Evolutionary conservation across 208 protist genomes (phyloP).

Genomic region (Porcisia deanei): DNA sequence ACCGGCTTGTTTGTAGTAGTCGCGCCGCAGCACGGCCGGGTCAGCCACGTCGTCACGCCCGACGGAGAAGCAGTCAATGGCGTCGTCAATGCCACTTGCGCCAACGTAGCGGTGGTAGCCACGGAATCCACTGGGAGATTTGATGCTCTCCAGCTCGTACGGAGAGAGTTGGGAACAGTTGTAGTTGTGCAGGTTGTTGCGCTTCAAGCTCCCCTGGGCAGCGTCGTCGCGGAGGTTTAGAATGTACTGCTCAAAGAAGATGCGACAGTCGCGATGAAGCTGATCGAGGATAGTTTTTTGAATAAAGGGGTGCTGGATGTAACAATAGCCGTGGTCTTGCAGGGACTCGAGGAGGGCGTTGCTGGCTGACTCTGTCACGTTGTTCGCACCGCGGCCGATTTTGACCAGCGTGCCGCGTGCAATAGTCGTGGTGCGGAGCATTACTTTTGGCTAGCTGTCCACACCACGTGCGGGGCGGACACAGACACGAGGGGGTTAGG

Average conservation of each 20-base stretch:
- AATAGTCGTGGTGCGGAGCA: conserved; percentile 47
- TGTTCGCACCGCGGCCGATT: conserved; percentile 70
- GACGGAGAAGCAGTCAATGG: conserved; percentile 89
- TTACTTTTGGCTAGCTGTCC: neutral
- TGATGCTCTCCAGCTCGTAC: conserved; percentile 82
- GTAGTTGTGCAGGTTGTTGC: conserved; percentile 61
- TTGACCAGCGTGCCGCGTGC: conserved; percentile 76
- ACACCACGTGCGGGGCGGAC: neutral
- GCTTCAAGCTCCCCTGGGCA: conserved; percentile 24
- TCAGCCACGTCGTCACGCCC: conserved; percentile 75
- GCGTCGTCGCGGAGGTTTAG: conserved; percentile 37
- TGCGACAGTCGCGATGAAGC: conserved; percentile 84
- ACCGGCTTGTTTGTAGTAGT: conserved; percentile 70
- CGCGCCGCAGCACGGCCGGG: conserved; percentile 58
- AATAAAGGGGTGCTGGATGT: conserved; percentile 89
- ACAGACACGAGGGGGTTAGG: neutral
- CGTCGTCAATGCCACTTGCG: conserved; percentile 79
- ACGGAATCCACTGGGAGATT: conserved; percentile 62
- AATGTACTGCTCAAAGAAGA: conserved; percentile 89
- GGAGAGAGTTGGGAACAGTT: conserved; percentile 61
- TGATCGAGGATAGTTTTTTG: conserved; percentile 84
- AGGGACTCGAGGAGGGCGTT: conserved; percentile 86
- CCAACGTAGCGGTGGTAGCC: conserved; percentile 89
- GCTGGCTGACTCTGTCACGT: conserved; percentile 81
- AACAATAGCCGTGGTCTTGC: conserved; percentile 88